A percentile compares a stretch with the other conserved stretches of the same genome.
Conservation (phyloP, 2,329 filamentous ascomycete species). For the Geoglossum cookeanum region DNA sequence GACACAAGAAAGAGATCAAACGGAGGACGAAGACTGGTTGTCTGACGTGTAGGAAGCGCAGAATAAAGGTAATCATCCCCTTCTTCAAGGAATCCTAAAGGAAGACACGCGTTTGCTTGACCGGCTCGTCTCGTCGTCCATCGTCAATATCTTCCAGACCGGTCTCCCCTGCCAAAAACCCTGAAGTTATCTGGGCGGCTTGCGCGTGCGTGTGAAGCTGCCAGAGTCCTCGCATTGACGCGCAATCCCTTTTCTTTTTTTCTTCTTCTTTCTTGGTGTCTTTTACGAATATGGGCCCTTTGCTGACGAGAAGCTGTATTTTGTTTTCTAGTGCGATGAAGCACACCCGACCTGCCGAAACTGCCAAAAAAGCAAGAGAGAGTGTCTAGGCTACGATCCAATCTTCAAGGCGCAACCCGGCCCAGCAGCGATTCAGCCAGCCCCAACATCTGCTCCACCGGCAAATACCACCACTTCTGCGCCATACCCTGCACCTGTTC, state of each 20-base stretch:
- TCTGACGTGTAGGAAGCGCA: constrained; percentile 41
- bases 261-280: constrained; percentile 3
- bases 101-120: neutral
- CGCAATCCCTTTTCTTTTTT: neutral
- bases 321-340: constrained; percentile 66
- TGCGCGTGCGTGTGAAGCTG: neutral
- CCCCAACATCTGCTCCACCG: constrained; percentile 28
- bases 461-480: constrained; percentile 11
- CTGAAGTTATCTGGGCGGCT: neutral
- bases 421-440: constrained; percentile 53
- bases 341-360: constrained; percentile 81
- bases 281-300: constrained; percentile 6
- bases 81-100: neutral
- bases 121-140: neutral
- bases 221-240: neutral
- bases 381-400: constrained; percentile 71
- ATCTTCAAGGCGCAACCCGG: constrained; percentile 61
- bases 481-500: constrained; percentile 16
- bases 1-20: constrained; percentile 58
- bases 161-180: neutral
- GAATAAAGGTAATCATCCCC: constrained; percentile 46
- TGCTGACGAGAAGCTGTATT: constrained; percentile 9
- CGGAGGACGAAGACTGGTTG: constrained; percentile 58
- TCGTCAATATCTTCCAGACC: neutral
- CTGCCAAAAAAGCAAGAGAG: constrained; percentile 74